Conservation (phyloP, 2,329 filamentous ascomycete genomes). For the Blastomyces emzantsi region DNA sequence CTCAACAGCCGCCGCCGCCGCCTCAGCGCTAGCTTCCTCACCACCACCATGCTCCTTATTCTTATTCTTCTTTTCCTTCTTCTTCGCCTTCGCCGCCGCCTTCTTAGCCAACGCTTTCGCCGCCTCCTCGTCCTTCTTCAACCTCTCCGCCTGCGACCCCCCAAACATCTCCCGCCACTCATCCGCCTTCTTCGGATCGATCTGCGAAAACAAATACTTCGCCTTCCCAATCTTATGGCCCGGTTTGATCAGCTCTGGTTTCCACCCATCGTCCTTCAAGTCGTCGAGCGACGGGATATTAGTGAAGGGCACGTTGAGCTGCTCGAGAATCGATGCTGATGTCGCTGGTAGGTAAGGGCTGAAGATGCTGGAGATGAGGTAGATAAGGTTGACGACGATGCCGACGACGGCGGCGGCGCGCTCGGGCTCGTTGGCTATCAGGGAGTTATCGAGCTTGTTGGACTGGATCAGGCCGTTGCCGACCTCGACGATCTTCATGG, state of each 20-base stretch:
- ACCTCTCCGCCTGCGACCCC: constrained; percentile 56
- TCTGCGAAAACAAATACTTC: constrained; percentile 70
- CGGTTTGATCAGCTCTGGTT: constrained; percentile 49
- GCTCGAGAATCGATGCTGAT: constrained; percentile 62
- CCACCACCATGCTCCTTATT: constrained; percentile 22
- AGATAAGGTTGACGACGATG: constrained; percentile 72
- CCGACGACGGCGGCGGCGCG: constrained; percentile 58
- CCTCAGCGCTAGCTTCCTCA: constrained; percentile 19
- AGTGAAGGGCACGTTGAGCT: constrained; percentile 55
- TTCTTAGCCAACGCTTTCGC: constrained; percentile 40
- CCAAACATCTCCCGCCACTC: constrained; percentile 74
- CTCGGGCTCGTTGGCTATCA: constrained; percentile 51
- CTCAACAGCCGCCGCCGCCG: constrained; percentile 30
- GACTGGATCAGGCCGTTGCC: constrained; percentile 54
- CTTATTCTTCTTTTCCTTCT: constrained; percentile 23
- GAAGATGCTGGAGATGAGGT: constrained; percentile 69
- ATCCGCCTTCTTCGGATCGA: constrained; percentile 69
- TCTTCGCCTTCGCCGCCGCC: constrained; percentile 29
- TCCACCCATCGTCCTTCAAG: constrained; percentile 50
- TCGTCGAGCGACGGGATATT: constrained; percentile 49
- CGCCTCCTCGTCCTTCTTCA: constrained; percentile 60
- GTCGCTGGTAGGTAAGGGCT: constrained; percentile 82
- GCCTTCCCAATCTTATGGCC: constrained; percentile 77
- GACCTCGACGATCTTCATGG: constrained; percentile 49
- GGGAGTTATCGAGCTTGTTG: constrained; percentile 52